Conservation (phyloP, 306 rosid genomes). For the Sechiopsis laciniata region DNA sequence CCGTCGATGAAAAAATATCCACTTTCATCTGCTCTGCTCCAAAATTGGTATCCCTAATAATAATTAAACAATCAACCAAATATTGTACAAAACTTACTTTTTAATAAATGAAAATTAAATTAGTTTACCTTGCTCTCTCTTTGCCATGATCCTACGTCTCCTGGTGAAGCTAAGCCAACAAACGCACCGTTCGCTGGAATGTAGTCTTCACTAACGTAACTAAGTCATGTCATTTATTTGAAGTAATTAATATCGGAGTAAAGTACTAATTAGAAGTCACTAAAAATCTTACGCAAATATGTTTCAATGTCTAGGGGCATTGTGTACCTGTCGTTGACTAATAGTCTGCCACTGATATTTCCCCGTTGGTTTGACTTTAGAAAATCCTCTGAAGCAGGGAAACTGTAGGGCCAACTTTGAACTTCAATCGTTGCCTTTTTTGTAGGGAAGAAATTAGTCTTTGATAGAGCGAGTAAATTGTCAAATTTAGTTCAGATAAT, state of each 20-base stretch:
- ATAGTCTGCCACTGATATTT: slow-evolving; percentile 30
- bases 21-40: slow-evolving; percentile 63
- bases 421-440: slow-evolving; percentile 33
- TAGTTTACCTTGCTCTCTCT: slow-evolving; percentile 70
- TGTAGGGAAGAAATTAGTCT: neutral
- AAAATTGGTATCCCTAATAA: slow-evolving; percentile 70
- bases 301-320: neutral
- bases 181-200: slow-evolving; percentile 36
- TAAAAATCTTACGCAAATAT: neutral
- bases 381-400: slow-evolving; percentile 40
- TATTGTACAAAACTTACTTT: neutral
- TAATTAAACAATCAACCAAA: neutral
- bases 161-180: slow-evolving; percentile 49
- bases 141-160: slow-evolving; percentile 52
- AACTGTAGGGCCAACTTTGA: slow-evolving; percentile 44
- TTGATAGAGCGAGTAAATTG: neutral
- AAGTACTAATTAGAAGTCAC: neutral
- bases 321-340: slow-evolving; percentile 33
- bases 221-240: neutral
- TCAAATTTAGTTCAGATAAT: neutral
- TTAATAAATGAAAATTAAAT: neutral
- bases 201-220: slow-evolving; percentile 25
- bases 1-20: slow-evolving; percentile 56
- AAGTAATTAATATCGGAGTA: neutral
- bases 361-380: slow-evolving; percentile 35